Conservation (phyloP, 495 filamentous ascomycete species). For the Patellaria atrata region DNA sequence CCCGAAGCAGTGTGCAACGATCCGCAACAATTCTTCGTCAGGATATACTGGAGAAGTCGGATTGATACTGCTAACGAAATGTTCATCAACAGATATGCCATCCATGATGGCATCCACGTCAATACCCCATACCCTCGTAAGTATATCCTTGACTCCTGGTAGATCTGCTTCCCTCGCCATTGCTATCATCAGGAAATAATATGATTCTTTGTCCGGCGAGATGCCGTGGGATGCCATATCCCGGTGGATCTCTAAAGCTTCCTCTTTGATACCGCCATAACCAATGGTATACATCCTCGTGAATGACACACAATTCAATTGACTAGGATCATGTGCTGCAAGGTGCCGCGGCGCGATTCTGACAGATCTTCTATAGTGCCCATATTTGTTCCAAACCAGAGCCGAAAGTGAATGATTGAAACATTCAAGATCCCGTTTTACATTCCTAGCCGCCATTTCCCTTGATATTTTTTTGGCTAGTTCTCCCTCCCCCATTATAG, state of each 20-base stretch:
- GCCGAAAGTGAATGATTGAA: conserved; percentile 45
- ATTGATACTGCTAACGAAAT: conserved; percentile 21
- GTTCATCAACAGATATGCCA: too few species aligned
- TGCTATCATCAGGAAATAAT: conserved; percentile 41
- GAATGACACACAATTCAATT: too few species aligned
- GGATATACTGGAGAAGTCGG: conserved; percentile 43
- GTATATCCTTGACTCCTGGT: conserved; percentile 30
- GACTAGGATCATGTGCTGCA: too few species aligned
- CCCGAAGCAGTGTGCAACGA: conserved; percentile 44
- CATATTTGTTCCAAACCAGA: conserved; percentile 9
- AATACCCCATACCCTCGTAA: conserved; percentile 44
- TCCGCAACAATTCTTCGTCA: conserved; percentile 36
- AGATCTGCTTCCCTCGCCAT: conserved; percentile 41
- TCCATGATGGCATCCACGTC: too few species aligned
- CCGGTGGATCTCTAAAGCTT: conserved; percentile 30
- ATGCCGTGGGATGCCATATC: conserved; percentile 37
- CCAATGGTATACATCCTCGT: conserved; percentile 15
- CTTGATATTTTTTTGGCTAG: conserved; percentile 40
- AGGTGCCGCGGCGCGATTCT: too few species aligned
- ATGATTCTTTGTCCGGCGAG: conserved; percentile 39
- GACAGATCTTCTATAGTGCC: too few species aligned
- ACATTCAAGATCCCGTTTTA: conserved; percentile 36
- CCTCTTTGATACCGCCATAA: conserved; percentile 17
- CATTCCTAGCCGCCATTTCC: conserved; percentile 26
- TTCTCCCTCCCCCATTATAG: conserved; percentile 31